Evolutionary conservation across 768 basidiomycete genomes (phyloP), one percentile per base, ranked within the genome.

Genomic region (Termitomyces sp.): DNA sequence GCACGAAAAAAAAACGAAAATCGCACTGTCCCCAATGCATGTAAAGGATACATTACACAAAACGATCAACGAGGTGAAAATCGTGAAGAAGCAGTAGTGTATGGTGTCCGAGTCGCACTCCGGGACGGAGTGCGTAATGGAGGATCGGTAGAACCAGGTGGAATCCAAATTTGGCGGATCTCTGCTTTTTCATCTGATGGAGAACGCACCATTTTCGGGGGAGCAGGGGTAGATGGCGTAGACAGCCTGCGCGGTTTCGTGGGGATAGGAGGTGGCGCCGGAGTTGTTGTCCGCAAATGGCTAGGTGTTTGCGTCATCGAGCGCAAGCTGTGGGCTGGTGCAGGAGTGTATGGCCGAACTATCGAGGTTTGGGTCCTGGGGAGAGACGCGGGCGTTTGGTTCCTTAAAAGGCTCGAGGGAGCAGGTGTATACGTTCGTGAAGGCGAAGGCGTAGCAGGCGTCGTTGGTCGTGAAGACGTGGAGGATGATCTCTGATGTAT

Each of bases 101-200:
- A 66, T 36, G 64, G 60, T 36, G 56, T 57, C 40, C 52, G 43
- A 43, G 52, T 54, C 36, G 65, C 65, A 36, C 63, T 49, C 22
- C 71, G 68, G 22, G 71, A 72, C 0, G 70, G 70, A 26, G 71
- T 62, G 36, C 70, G 66, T 49, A 64, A 64, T 54, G 53, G 60
- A 30, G 63, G 51, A 45, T 62, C 57, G 6, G 54, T 55, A 35
- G 66, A 68, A 18, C 41, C 52, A 32, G 79, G 77, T 14, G 87
- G 87, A 46, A 87, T 73, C 87, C 87, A 88, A 60, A 84, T 79
- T 66, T 87, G 80, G 58, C 81, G 84, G 45, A 84, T 68, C 51
- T 77, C 73, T 18, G 73, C 81, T 68, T 85, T 87, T 73, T 87
- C 86, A 66, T 88, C 87, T 54, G 84, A 85, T 60, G 82, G 76